These are phyloP conservation scores for Allium cepa DNA, from an alignment of 106 monocot species.

Conservation along the genomic window DNA sequence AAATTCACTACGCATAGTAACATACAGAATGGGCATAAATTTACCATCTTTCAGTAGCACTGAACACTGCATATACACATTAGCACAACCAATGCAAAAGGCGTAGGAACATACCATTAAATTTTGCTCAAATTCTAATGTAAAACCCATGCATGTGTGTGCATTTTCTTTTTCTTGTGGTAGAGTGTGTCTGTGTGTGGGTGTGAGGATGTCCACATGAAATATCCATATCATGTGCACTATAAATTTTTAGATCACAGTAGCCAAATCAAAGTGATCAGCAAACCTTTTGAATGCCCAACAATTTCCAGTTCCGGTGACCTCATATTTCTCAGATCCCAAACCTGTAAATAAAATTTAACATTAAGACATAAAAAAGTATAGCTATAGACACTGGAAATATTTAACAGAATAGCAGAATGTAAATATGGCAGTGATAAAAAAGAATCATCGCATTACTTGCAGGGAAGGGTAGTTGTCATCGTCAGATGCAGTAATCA, in stretches of 20 bases:
- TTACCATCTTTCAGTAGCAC: too few species aligned
- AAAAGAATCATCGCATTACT: conserved; percentile 23
- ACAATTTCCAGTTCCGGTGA: conserved; percentile 86
- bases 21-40: too few species aligned
- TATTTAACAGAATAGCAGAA: not conserved
- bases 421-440: not conserved
- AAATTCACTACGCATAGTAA: too few species aligned
- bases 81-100: too few species aligned
- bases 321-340: conserved; percentile 98
- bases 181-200: too few species aligned
- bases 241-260: not conserved
- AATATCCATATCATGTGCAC: too few species aligned
- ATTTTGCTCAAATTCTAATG: not conserved
- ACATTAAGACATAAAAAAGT: not conserved
- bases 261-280: not conserved
- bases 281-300: conserved; percentile 90
- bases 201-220: too few species aligned
- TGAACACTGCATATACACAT: too few species aligned
- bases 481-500: conserved; percentile 92
- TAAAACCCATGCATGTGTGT: too few species aligned
- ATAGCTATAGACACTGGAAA: not conserved
- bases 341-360: conserved; percentile 39
- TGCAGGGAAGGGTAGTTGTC: conserved; percentile 74
- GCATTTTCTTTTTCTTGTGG: too few species aligned
- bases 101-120: not conserved